These are phyloP conservation scores for Monosporascus cannonballus DNA, from an alignment of 2,329 filamentous ascomycete genomes.

Conservation along the genomic window DNA sequence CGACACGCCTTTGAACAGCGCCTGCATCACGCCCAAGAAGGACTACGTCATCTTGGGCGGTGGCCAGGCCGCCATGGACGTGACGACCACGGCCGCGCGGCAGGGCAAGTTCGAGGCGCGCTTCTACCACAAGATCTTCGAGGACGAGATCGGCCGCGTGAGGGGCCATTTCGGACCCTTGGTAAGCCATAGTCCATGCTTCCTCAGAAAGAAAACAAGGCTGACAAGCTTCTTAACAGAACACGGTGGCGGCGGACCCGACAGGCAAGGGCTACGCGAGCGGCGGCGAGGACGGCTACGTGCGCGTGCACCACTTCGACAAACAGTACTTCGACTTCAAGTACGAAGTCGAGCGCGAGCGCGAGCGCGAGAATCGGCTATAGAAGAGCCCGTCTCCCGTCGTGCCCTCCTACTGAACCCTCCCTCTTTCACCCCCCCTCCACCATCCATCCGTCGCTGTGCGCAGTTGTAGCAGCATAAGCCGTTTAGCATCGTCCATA, in stretches of 20 bases:
- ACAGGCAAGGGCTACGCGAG: conserved; percentile 88
- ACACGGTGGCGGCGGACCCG: conserved; percentile 92
- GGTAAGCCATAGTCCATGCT: conserved; percentile 25
- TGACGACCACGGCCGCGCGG: conserved; percentile 86
- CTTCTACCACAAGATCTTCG: conserved; percentile 99
- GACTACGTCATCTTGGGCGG: conserved; percentile 97
- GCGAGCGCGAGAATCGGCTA: conserved; percentile 53
- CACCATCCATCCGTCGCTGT: too few species aligned
- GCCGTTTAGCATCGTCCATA: too few species aligned
- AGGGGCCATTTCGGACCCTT: conserved; percentile 94
- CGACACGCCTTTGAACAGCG: conserved; percentile 95
- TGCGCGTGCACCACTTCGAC: conserved; percentile 97
- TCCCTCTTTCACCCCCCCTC: too few species aligned
- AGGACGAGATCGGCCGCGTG: conserved; percentile 96
- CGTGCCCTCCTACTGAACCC: not conserved
- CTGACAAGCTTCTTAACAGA: conserved; percentile 33
- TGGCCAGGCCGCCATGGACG: conserved; percentile 98
- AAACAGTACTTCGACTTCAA: conserved; percentile 98
- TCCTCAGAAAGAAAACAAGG: not conserved
- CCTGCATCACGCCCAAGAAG: conserved; percentile 89
- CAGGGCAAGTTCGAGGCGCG: conserved; percentile 99
- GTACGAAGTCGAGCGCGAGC: conserved; percentile 97
- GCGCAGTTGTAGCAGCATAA: too few species aligned
- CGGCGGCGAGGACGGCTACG: conserved; percentile 97
- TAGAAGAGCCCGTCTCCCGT: conserved; percentile 10